phyloP scores from a whole-genome alignment of 257 asterid species.

The Lycium ferocissimum region DNA sequence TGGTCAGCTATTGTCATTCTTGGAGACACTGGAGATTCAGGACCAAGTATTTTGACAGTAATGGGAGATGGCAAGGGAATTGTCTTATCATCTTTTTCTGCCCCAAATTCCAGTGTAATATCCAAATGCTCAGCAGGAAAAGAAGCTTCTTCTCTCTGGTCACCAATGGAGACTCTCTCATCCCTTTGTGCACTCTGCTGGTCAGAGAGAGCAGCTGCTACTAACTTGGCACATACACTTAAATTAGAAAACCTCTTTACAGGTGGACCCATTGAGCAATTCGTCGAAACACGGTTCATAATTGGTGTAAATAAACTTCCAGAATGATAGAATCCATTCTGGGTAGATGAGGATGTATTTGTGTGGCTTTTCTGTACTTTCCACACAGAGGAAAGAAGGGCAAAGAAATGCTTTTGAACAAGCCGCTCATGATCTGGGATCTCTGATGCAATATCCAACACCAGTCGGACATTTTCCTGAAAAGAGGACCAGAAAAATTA shows the following conservation, averaged over 20 bases:
- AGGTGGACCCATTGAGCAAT: constrained; percentile 39
- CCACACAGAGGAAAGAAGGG: constrained; percentile 79
- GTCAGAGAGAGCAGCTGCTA: constrained; percentile 65
- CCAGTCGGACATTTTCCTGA: constrained; percentile 76
- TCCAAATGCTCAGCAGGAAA: constrained; percentile 65
- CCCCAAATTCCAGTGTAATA: constrained; percentile 60
- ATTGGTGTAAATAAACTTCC: constrained; percentile 40
- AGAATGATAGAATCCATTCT: constrained; percentile 60
- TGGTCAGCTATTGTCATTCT: constrained; percentile 43
- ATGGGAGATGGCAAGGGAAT: constrained; percentile 57
- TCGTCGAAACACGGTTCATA: constrained; percentile 36
- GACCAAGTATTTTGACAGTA: constrained; percentile 61
- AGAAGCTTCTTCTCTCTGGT: constrained; percentile 50
- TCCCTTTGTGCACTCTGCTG: constrained; percentile 41
- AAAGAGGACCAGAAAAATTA: constrained; percentile 40
- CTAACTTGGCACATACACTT: constrained; percentile 70
- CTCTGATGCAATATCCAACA: constrained; percentile 75
- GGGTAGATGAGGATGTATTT: constrained; percentile 40
- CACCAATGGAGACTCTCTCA: constrained; percentile 37
- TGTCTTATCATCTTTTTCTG: constrained; percentile 41
- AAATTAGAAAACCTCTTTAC: constrained; percentile 63
- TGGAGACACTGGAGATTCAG: constrained; percentile 48
- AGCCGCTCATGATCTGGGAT: constrained; percentile 80
- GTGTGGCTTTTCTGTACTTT: constrained; percentile 47
- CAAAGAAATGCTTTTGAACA: constrained; percentile 79